phyloP scores from a whole-genome alignment of 768 basidiomycete genomes.

The Astraeus odoratus region DNA sequence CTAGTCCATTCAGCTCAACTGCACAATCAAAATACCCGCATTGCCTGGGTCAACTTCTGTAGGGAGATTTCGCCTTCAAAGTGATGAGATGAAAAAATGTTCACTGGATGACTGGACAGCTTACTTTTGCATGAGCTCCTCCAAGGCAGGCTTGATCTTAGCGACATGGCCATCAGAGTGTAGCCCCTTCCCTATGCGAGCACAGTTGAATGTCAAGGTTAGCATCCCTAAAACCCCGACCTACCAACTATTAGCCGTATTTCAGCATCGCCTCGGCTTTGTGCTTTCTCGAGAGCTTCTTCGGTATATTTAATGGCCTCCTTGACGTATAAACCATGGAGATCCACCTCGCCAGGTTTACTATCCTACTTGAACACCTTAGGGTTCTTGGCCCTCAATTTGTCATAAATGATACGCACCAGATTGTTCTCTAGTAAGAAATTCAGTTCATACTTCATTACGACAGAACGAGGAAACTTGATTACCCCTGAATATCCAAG shows the following conservation, averaged over 20 bases:
- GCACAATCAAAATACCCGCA: constrained; percentile 72
- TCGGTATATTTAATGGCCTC: constrained; percentile 81
- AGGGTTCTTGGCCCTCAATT: background rate
- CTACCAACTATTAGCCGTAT: constrained; percentile 80
- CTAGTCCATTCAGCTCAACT: background rate
- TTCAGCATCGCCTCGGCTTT: constrained; percentile 51
- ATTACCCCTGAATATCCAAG: constrained; percentile 79
- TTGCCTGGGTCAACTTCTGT: constrained; percentile 75
- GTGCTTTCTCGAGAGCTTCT: constrained; percentile 59
- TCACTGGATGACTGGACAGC: constrained; percentile 8
- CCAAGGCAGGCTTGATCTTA: constrained; percentile 85
- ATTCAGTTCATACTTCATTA: constrained; percentile 1
- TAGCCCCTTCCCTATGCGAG: constrained; percentile 59
- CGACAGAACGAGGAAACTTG: constrained; percentile 16
- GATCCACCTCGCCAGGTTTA: constrained; percentile 68
- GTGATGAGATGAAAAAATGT: background rate
- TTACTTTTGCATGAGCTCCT: constrained; percentile 74
- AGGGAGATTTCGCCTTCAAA: constrained; percentile 53
- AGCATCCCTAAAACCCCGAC: constrained; percentile 21
- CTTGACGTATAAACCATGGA: constrained; percentile 91
- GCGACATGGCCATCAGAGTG: constrained; percentile 66
- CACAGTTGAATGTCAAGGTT: background rate
- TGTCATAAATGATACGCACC: constrained; percentile 27
- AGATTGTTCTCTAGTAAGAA: constrained; percentile 62
- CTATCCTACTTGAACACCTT: constrained; percentile 42